Base-by-base conservation (phyloP, 805 yeast species). In the Yamadazyma takamatsuzukensis region DNA sequence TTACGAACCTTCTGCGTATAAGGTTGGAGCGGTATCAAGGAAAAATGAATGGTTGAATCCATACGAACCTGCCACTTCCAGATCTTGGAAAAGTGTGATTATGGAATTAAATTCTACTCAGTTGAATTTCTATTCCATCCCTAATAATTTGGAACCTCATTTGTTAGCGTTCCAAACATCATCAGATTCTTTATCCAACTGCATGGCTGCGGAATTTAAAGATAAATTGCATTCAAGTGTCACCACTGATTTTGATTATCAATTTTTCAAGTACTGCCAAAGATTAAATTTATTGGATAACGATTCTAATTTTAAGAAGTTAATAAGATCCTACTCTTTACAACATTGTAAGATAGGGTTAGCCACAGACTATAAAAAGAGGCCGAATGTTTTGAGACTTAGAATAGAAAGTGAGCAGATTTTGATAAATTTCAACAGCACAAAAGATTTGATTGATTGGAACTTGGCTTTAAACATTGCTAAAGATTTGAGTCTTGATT, bases 101-200 rank as follows among this genome's bases (percentile, higher is more conserved):
- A 66, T 86, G 55, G 94, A 83, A 49, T 63, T 89, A 31, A 87
- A 89, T 64, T 84, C 90, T 13, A 89, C 97, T 2, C 95, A 86
- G 59, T 61, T 89, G 21, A 83, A 83, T 54, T 62, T 89, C 34
- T 84, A 83, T 53, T 47, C 45, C 4, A 44, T 66, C 5, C 70
- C 72, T 2, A 45, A 45, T 15, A 44, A 48, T 23, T 33, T 61
- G 21, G 70, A 65, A 33, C 43, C 39, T 15, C 51, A 54, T 14
- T 27, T 61, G 5, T 25, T 56, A 29, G 30, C 43, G 13, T 56
- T 50, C 36, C 48, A 36, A 27, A 27, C 29, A 7, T 13, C 15
- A 10, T 29, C 15, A 11, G 13, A 25, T 13, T 11, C 27, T 5
- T 36, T 14, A 22, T n/a, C n/a, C n/a, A n/a, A n/a, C n/a, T n/a